These are phyloP conservation scores for Aspergillus heteromorphus DNA, from an alignment of 495 filamentous ascomycete species.

Conservation along the genomic window DNA sequence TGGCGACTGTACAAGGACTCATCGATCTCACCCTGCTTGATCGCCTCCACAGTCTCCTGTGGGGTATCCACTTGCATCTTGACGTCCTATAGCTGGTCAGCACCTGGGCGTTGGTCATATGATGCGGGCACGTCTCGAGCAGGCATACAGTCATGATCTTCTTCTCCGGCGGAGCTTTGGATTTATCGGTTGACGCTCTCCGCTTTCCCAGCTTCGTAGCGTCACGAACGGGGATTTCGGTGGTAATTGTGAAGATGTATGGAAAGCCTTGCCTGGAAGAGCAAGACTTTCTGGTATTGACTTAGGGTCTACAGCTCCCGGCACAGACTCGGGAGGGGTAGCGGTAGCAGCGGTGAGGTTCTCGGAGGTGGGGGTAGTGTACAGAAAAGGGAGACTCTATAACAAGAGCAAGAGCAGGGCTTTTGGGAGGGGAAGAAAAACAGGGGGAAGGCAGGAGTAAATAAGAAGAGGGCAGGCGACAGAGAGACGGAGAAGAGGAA, in stretches of 20 bases:
- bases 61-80: conserved; percentile 78
- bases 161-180: conserved; percentile 64
- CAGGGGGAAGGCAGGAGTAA: conserved; percentile 6
- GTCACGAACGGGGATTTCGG: conserved; percentile 49
- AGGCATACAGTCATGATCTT: conserved; percentile 76
- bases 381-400: conserved; percentile 5
- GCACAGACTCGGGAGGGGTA: conserved; percentile 24
- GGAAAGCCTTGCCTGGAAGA: conserved; percentile 43
- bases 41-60: conserved; percentile 48
- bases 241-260: conserved; percentile 48
- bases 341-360: conserved; percentile 26
- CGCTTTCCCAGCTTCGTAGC: conserved; percentile 74
- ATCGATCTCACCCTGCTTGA: conserved; percentile 76
- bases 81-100: conserved; percentile 46
- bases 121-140: neutral
- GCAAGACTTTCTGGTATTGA: conserved; percentile 47
- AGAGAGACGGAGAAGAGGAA: conserved; percentile 14
- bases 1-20: conserved; percentile 97
- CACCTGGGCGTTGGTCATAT: neutral
- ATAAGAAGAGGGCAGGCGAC: conserved; percentile 8
- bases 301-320: conserved; percentile 25
- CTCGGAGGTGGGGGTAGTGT: conserved; percentile 3
- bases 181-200: conserved; percentile 73
- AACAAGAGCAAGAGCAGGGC: neutral
- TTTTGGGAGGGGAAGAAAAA: neutral